Evolutionary conservation across 2,329 filamentous ascomycete genomes (phyloP), one percentile per base, ranked within the genome.

Genomic region (Alternaria rosae): DNA sequence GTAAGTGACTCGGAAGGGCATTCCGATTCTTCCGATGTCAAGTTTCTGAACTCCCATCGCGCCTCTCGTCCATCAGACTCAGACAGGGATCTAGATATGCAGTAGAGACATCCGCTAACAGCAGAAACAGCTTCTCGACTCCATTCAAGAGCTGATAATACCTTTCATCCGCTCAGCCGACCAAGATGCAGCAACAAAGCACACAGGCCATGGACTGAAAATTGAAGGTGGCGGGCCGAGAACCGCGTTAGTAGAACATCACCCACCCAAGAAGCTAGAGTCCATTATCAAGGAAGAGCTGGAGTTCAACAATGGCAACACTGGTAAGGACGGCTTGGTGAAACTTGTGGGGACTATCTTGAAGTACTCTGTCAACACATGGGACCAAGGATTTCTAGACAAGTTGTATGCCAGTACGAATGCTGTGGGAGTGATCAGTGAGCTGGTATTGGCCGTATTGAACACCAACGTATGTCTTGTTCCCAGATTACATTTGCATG

Each of bases 351-450:
- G 88, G 68, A 86, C 89, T 62, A 85, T 97, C 20, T 84, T 98
- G 43, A 85, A 87, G 66, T 93, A 96, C 79, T 95, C 91, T 74
- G 94, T 98, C 75, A 99, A 99, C 81, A 97, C 94, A n/a, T 98
- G 94, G 92, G 92, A 97, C 74, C 94, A 97, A 80, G 94, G 94
- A 11, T 99, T 98, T 80, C 82, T 98, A 74, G 94, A 97, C 81
- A 98, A 99, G 82, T 84, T 98, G 17, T 98, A 97, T 79, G 88
- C 91, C n/a, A 91, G 90, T 67, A 96, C 92, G 41, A 95, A 95
- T 75, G 91, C 94, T 43, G 90, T 94, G 9, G 94, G 94, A 17
- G 86, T 98, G 0, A 89, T 91, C 15, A 91, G 93, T 2, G 95
- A 98, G 73, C 83, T 98, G 59, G 84, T 98, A 9, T 87, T 98